Conservation (phyloP, 169 alveolate genomes). For the Hepatocystis sp. region DNA sequence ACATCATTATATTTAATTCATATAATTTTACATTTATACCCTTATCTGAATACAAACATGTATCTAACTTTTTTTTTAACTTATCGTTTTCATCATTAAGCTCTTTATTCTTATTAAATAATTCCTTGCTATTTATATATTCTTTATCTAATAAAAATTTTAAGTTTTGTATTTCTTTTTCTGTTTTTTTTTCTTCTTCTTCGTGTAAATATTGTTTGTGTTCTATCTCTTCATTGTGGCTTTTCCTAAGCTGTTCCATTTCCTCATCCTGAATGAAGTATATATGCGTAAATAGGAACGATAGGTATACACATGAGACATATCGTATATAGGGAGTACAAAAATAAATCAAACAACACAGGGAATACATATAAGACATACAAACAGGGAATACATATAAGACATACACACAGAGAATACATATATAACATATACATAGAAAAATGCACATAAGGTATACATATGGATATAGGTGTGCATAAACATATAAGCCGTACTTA, state of each 20-base stretch:
- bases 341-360: too few species aligned
- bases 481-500: too few species aligned
- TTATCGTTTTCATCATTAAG: slow-evolving; percentile 12
- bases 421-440: too few species aligned
- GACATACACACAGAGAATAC: too few species aligned
- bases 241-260: slow-evolving; percentile 6
- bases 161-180: slow-evolving; percentile 38
- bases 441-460: too few species aligned
- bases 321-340: too few species aligned
- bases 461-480: too few species aligned
- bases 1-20: slow-evolving; percentile 15
- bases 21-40: slow-evolving; percentile 14
- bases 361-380: too few species aligned
- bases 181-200: slow-evolving; percentile 10
- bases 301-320: too few species aligned
- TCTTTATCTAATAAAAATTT: slow-evolving; percentile 20
- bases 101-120: slow-evolving; percentile 14
- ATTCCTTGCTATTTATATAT: slow-evolving; percentile 2
- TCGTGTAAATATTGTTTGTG: slow-evolving; percentile 5
- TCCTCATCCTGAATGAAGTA: slow-evolving; percentile 53
- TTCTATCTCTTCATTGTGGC: slow-evolving; percentile 5
- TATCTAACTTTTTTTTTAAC: slow-evolving; percentile 46
- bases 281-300: background rate
- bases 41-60: slow-evolving; percentile 2
- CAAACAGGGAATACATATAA: too few species aligned